Percentiles rank a stretch among this genome's conserved stretches.
Conservation (phyloP, 2,329 filamentous ascomycete species). For the Phyllosticta citribraziliensis region DNA sequence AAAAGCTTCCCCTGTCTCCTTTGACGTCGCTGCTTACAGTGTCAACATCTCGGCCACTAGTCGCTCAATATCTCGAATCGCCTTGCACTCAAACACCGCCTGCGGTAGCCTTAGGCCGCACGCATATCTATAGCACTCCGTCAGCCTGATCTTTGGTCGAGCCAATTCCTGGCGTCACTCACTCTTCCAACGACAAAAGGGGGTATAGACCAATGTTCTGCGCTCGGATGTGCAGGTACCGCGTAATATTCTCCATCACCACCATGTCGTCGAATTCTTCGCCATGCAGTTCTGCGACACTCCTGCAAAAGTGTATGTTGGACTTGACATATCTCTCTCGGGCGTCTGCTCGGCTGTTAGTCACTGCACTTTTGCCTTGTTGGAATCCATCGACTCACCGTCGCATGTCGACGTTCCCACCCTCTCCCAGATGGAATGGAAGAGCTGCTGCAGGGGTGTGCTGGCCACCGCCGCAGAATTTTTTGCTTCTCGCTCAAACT, state of each 20-base stretch:
- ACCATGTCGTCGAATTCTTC: conserved; percentile 11
- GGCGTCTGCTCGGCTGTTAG: conserved; percentile 1
- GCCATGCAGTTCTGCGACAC: conserved; percentile 8
- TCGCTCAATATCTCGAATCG: conserved; percentile 10
- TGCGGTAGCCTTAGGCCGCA: conserved; percentile 8
- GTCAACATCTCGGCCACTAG: conserved; percentile 10
- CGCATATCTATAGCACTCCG: conserved; percentile 2
- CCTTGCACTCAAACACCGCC: conserved; percentile 3
- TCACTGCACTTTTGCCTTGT: not conserved
- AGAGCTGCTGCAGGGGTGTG: conserved; percentile 1
- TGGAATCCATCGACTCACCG: not conserved
- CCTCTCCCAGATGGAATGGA: conserved; percentile 5
- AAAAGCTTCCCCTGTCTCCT: not conserved
- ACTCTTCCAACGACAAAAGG: conserved; percentile 10
- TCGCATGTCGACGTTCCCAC: not conserved
- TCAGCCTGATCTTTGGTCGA: not conserved
- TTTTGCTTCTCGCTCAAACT: not conserved
- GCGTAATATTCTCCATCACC: conserved; percentile 9
- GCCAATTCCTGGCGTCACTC: not conserved
- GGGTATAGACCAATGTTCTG: conserved; percentile 11
- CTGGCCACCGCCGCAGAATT: not conserved
- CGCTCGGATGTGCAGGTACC: conserved; percentile 9
- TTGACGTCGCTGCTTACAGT: conserved; percentile 1
- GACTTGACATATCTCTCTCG: conserved; percentile 6
- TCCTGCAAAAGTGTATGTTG: conserved; percentile 9